Percentiles rank a stretch among this genome's conserved stretches.
These are phyloP conservation scores for Bimuria novae-zelandiae DNA, from an alignment of 2,329 filamentous ascomycete genomes.

Conservation along the genomic window DNA sequence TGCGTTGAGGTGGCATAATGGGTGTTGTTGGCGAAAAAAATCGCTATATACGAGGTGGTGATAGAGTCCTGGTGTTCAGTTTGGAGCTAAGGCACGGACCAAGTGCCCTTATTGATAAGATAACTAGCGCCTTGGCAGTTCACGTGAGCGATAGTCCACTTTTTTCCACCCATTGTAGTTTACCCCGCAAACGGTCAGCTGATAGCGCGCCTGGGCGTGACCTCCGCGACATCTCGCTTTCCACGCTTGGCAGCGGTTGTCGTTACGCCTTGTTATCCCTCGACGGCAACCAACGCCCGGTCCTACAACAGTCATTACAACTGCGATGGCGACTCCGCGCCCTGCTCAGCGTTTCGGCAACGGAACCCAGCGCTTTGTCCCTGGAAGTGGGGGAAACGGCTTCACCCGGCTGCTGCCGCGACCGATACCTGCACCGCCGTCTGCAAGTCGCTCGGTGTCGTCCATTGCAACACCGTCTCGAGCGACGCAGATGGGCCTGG, in stretches of 20 bases:
- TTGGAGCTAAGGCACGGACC: no score
- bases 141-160: no score
- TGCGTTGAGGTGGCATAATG: no score
- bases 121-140: no score
- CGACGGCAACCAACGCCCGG: not conserved
- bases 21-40: no score
- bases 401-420: not conserved
- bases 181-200: constrained; percentile 1
- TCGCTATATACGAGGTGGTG: no score
- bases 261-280: not conserved
- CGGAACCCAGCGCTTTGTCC: not conserved
- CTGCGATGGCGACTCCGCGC: not conserved
- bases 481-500: constrained; percentile 20
- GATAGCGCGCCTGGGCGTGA: not conserved
- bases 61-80: no score
- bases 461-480: constrained; percentile 13
- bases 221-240: not conserved
- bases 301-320: not conserved
- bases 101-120: no score
- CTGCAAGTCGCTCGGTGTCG: not conserved
- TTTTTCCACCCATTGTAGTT: no score
- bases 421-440: not conserved
- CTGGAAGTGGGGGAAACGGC: constrained; percentile 6
- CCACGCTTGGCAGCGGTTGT: not conserved
- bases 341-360: not conserved